These are phyloP conservation scores for Candida wancherniae DNA, from an alignment of 805 yeast genomes.

Conservation along the genomic window DNA sequence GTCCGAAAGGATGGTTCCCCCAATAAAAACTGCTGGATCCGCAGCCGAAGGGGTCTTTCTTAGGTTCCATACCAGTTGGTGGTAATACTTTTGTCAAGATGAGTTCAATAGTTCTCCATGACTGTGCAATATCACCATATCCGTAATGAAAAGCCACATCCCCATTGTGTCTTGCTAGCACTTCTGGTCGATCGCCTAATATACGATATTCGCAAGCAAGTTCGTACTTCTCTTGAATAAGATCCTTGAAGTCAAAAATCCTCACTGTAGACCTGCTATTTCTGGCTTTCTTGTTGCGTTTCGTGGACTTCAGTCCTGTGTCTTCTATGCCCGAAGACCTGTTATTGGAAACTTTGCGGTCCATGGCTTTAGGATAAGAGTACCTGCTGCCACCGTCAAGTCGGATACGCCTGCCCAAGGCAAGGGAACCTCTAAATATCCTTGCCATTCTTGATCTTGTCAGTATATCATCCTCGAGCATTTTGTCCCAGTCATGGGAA, in stretches of 20 bases:
- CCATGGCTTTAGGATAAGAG: slow-evolving; percentile 32
- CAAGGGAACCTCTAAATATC: slow-evolving; percentile 37
- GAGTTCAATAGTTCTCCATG: slow-evolving; percentile 64
- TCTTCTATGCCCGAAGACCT: slow-evolving; percentile 38
- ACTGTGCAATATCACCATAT: slow-evolving; percentile 57
- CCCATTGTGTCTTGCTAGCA: slow-evolving; percentile 65
- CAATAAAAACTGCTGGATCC: slow-evolving; percentile 47
- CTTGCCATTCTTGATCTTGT: slow-evolving; percentile 52
- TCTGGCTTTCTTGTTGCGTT: slow-evolving; percentile 19
- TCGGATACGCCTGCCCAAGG: slow-evolving; percentile 32
- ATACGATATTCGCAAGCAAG: slow-evolving; percentile 64
- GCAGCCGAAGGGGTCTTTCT: slow-evolving; percentile 4
- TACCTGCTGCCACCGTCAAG: slow-evolving; percentile 21
- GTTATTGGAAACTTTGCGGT: slow-evolving; percentile 35
- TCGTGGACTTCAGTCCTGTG: slow-evolving; percentile 18
- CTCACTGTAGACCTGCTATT: slow-evolving; percentile 52
- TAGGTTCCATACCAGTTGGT: slow-evolving; percentile 19
- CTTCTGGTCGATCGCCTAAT: slow-evolving; percentile 58
- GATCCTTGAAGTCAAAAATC: slow-evolving; percentile 58
- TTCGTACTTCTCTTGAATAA: slow-evolving; percentile 72
- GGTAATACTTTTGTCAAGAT: no score
- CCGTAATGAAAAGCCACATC: slow-evolving; percentile 63
- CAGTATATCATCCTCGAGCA: slow-evolving; percentile 52
- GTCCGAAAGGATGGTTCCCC: slow-evolving; percentile 81
- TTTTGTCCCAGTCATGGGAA: slow-evolving; percentile 64